Evolutionary conservation across 1,284 basidiomycete species (phyloP).

Genomic region (Malassezia caprae): DNA sequence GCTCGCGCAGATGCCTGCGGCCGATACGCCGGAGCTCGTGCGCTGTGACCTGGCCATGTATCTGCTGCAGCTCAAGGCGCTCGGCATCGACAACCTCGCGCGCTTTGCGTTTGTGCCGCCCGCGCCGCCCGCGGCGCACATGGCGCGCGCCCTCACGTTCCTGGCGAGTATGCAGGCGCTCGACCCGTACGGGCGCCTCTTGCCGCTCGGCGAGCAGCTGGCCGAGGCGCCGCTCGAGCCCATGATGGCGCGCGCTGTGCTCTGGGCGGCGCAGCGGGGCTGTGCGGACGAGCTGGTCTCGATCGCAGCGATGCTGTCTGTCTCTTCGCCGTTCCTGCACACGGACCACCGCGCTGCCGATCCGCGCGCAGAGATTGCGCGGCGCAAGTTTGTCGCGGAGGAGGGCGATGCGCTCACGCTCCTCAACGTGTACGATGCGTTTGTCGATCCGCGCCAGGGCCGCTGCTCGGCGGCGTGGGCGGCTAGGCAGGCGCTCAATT

Average conservation of each 20-base stretch:
- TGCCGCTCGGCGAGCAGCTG: constrained; percentile 53
- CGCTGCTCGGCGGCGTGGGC: constrained; percentile 76
- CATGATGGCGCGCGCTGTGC: constrained; percentile 53
- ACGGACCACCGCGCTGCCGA: constrained; percentile 6
- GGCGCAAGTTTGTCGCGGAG: constrained; percentile 87
- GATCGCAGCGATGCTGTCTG: constrained; percentile 85
- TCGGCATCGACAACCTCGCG: constrained; percentile 74
- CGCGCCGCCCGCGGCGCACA: constrained; percentile 68
- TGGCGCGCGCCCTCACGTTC: constrained; percentile 69
- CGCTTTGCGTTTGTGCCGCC: constrained; percentile 81
- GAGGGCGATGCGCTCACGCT: constrained; percentile 92
- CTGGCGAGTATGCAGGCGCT: constrained; percentile 52
- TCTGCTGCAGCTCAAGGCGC: constrained; percentile 79
- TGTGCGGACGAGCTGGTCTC: constrained; percentile 89
- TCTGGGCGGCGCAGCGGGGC: constrained; percentile 67
- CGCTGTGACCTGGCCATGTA: constrained; percentile 77
- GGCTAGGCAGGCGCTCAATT: constrained; percentile 78
- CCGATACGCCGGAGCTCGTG: constrained; percentile 77
- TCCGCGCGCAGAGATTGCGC: constrained; percentile 59
- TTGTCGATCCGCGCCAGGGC: constrained; percentile 61
- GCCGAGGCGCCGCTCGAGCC: constrained; percentile 55
- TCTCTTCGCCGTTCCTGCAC: constrained; percentile 27
- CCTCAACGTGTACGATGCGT: constrained; percentile 88
- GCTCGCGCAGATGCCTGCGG: constrained; percentile 57
- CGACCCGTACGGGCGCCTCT: constrained; percentile 53